These are phyloP conservation scores for Leccinum pallidistipes DNA, from an alignment of 1,284 basidiomycete genomes.

Conservation along the genomic window DNA sequence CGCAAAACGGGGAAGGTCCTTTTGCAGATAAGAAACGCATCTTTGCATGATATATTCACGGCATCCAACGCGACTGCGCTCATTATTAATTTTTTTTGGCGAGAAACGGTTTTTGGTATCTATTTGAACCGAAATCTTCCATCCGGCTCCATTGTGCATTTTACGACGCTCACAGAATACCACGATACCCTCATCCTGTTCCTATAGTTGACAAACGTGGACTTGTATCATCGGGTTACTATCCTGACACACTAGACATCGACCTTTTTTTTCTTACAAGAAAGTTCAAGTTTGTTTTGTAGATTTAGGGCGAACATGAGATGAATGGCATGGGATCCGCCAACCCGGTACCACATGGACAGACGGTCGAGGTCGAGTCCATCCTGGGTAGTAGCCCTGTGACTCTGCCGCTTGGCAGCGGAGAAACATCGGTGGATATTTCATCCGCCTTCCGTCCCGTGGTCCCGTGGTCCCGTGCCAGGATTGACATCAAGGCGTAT, in stretches of 20 bases:
- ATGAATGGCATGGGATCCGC: neutral
- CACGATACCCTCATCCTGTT: slow-evolving; percentile 35
- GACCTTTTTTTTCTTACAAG: slow-evolving; percentile 13
- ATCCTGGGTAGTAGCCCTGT: neutral
- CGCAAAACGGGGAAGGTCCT: slow-evolving; percentile 9
- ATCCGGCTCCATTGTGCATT: slow-evolving; percentile 32
- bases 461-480: slow-evolving; percentile 1
- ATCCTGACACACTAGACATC: slow-evolving; percentile 21
- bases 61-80: slow-evolving; percentile 25
- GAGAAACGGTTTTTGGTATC: slow-evolving; percentile 28
- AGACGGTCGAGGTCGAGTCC: neutral
- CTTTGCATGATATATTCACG: slow-evolving; percentile 30
- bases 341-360: neutral
- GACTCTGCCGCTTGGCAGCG: slow-evolving; percentile 3
- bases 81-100: slow-evolving; percentile 10
- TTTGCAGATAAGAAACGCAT: slow-evolving; percentile 17
- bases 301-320: slow-evolving; percentile 18
- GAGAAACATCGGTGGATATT: slow-evolving; percentile 14
- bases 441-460: neutral
- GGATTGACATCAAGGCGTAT: neutral
- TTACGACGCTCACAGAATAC: slow-evolving; percentile 31
- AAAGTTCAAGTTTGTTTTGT: slow-evolving; percentile 23
- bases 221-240: slow-evolving; percentile 24
- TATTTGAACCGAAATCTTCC: slow-evolving; percentile 32
- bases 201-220: slow-evolving; percentile 29